Percentiles rank a stretch among this genome's conserved stretches.
Evolutionary conservation across 2,329 filamentous ascomycete species (phyloP).

Genomic region (Xylaria sp.): DNA sequence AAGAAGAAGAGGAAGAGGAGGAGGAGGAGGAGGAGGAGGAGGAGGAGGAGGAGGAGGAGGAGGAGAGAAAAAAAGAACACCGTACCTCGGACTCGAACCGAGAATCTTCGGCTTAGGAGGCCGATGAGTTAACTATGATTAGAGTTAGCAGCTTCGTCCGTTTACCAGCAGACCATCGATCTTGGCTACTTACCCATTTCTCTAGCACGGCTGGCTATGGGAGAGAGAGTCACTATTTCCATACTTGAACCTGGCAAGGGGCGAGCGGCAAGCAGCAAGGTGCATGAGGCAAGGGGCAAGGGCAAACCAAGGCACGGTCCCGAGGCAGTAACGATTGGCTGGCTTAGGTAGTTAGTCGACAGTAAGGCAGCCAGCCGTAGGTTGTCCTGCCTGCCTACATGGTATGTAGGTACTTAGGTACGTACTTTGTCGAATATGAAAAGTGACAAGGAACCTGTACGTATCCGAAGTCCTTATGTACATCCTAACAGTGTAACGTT

Average conservation of each 20-base stretch:
- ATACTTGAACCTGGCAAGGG: slow-evolving; percentile 12
- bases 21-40: too few relatives aligned
- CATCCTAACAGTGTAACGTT: background rate
- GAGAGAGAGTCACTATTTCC: background rate
- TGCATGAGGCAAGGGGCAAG: too few relatives aligned
- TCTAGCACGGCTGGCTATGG: slow-evolving; percentile 36
- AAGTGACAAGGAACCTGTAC: slow-evolving; percentile 21
- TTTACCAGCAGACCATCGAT: slow-evolving; percentile 10
- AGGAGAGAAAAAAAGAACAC: slow-evolving; percentile 29
- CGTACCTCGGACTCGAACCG: slow-evolving; percentile 40
- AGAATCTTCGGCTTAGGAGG: slow-evolving; percentile 42
- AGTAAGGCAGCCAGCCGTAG: too few relatives aligned
- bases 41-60: too few relatives aligned
- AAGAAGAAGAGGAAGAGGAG: too few relatives aligned
- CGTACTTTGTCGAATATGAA: background rate
- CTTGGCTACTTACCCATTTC: slow-evolving; percentile 37
- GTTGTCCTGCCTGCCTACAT: background rate
- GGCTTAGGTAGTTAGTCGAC: too few relatives aligned
- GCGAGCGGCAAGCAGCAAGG: too few relatives aligned
- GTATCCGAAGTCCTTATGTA: background rate
- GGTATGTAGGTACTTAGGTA: background rate
- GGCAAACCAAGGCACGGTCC: too few relatives aligned
- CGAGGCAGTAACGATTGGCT: too few relatives aligned
- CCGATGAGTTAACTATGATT: slow-evolving; percentile 38
- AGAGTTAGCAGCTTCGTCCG: slow-evolving; percentile 21